Conservation (phyloP, 2,329 filamentous ascomycete species). For the Rhynchosporium agropyri region DNA sequence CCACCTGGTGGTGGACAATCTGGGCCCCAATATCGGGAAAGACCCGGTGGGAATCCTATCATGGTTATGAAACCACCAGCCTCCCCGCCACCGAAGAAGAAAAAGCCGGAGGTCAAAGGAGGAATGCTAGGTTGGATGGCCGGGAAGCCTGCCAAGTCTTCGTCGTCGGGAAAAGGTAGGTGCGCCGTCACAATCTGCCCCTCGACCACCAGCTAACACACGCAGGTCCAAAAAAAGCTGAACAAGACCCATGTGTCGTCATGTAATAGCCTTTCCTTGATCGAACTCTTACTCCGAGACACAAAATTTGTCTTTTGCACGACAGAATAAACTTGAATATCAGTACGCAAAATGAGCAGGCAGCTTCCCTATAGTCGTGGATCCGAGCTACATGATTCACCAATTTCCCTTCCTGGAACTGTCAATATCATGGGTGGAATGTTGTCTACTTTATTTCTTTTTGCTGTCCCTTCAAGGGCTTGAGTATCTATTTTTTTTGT, state of each 20-base stretch:
- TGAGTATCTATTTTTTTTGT: constrained; percentile 20
- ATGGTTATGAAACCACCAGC: constrained; percentile 27
- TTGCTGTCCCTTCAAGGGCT: constrained; percentile 31
- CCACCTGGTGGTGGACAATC: constrained; percentile 17
- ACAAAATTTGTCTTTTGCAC: constrained; percentile 11
- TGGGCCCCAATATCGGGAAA: constrained; percentile 14
- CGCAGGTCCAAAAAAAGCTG: constrained; percentile 40
- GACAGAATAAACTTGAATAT: constrained; percentile 15
- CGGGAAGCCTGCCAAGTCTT: constrained; percentile 35
- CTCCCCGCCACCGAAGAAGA: constrained; percentile 23
- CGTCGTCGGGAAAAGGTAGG: constrained; percentile 39
- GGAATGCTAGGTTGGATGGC: constrained; percentile 38
- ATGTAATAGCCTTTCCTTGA: constrained; percentile 31
- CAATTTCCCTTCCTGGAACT: constrained; percentile 41
- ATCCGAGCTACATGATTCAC: constrained; percentile 46
- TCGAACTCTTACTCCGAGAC: constrained; percentile 7
- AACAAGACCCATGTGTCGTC: constrained; percentile 31
- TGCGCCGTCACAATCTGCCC: constrained; percentile 5
- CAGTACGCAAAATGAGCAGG: constrained; percentile 19
- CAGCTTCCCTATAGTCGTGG: constrained; percentile 43
- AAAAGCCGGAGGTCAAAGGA: constrained; percentile 29
- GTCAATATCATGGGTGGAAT: constrained; percentile 26
- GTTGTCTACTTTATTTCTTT: constrained; percentile 27
- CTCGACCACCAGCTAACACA: constrained; percentile 18
- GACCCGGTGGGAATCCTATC: constrained; percentile 27